Conservation (phyloP, 805 yeast genomes). For the Yarrowia keelungensis region DNA sequence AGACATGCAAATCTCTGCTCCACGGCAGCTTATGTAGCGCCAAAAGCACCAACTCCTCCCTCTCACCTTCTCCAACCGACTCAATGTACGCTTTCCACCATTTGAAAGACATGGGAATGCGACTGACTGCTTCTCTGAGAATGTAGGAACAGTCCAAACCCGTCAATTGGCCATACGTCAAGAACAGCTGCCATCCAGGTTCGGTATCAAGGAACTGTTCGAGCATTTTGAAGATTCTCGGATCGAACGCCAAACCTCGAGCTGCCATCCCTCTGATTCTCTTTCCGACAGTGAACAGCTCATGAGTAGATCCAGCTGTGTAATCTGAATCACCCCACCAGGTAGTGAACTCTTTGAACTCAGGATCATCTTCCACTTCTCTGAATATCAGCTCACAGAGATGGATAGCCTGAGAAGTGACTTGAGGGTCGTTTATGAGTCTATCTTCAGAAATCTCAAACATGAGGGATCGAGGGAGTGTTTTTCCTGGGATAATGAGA, state of each 20-base stretch:
- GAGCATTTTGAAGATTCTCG: conserved; percentile 7
- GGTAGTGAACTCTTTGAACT: not conserved
- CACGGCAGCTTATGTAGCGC: conserved; percentile 18
- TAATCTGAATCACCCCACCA: conserved; percentile 30
- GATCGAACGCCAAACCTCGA: conserved; percentile 19
- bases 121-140: conserved; percentile 17
- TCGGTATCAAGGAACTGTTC: conserved; percentile 22
- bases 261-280: not conserved
- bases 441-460: conserved; percentile 17
- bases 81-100: conserved; percentile 29
- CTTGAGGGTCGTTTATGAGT: conserved; percentile 5
- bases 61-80: not conserved
- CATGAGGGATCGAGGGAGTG: conserved; percentile 2
- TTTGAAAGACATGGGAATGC: conserved; percentile 1
- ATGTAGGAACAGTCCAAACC: conserved; percentile 20
- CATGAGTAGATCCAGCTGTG: conserved; percentile 3
- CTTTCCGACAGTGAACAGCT: not conserved
- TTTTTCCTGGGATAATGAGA: not conserved
- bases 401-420: conserved; percentile 11
- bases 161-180: conserved; percentile 13
- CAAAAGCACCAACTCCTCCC: not conserved
- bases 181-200: conserved; percentile 21
- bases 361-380: conserved; percentile 15
- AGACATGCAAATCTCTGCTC: conserved; percentile 22
- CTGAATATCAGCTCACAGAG: conserved; percentile 26